Conservation (phyloP, 441 rosid species). For the Populus trichocarpa region DNA sequence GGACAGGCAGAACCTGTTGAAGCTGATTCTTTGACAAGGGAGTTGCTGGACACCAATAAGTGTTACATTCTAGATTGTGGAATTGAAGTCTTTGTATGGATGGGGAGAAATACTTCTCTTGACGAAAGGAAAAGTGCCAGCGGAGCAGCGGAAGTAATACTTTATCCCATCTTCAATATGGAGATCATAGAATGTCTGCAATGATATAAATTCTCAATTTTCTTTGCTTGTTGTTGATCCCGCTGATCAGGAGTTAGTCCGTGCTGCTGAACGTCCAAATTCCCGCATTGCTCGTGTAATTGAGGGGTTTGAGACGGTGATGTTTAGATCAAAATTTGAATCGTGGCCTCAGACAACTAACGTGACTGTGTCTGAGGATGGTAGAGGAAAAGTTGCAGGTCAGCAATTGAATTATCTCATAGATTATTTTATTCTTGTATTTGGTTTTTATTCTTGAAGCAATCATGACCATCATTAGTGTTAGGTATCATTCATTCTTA, state of each 20-base stretch:
- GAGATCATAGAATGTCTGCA: conserved; percentile 10
- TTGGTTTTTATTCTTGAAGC: no score
- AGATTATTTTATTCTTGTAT: no score
- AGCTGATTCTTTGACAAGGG: conserved; percentile 65
- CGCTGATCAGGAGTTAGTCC: conserved; percentile 56
- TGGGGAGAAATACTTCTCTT: conserved; percentile 74
- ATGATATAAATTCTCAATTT: conserved; percentile 17
- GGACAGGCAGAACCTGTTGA: conserved; percentile 66
- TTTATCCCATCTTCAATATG: conserved; percentile 12
- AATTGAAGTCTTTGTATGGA: conserved; percentile 85
- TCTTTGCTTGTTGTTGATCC: conserved; percentile 18
- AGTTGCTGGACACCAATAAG: conserved; percentile 66
- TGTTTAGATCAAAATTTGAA: no score
- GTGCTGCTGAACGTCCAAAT: conserved; percentile 47
- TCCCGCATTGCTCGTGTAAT: conserved; percentile 59
- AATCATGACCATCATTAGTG: no score
- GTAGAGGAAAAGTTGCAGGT: no score
- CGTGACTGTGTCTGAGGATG: no score
- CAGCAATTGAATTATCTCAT: no score
- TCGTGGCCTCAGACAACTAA: no score
- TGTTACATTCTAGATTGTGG: conserved; percentile 84
- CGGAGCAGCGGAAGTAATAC: conserved; percentile 69
- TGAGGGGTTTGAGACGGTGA: no score
- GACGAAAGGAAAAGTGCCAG: conserved; percentile 85
- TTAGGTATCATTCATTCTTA: no score